These are phyloP conservation scores for Spencermartinsiella ligniputridi DNA, from an alignment of 1,139 yeast genomes.

Conservation along the genomic window DNA sequence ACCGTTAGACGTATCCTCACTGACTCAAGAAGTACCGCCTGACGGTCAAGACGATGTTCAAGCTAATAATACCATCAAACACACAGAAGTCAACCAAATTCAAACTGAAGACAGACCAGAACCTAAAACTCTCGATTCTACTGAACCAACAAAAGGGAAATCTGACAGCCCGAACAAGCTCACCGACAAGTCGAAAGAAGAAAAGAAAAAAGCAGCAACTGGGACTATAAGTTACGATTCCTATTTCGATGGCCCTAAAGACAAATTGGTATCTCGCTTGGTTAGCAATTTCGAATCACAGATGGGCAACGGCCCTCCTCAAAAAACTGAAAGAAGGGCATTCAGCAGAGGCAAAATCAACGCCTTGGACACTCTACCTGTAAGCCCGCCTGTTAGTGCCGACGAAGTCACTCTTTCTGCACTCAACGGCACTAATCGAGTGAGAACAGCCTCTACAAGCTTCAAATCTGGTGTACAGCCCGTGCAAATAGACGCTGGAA, in stretches of 20 bases:
- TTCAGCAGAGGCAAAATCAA: neutral
- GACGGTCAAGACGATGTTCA: too few relatives aligned
- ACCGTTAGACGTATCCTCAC: too few relatives aligned
- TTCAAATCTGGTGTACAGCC: neutral
- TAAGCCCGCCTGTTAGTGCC: neutral
- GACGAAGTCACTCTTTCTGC: neutral
- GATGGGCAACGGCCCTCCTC: slow-evolving; percentile 11
- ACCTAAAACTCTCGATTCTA: neutral
- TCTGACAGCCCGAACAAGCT: too few relatives aligned
- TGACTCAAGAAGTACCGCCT: too few relatives aligned
- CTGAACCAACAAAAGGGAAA: neutral
- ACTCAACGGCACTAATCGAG: neutral
- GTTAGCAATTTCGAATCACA: slow-evolving; percentile 24
- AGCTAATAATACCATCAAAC: too few relatives aligned
- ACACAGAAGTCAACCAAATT: too few relatives aligned
- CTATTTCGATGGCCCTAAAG: slow-evolving; percentile 17
- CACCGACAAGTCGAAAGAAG: neutral
- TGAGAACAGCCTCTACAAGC: neutral
- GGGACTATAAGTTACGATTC: slow-evolving; percentile 18
- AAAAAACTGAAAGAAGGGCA: neutral
- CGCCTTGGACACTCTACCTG: neutral
- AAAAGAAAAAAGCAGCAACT: slow-evolving; percentile 10
- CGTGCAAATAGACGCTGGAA: neutral
- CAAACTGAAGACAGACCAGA: too few relatives aligned
- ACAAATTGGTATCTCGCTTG: slow-evolving; percentile 21